Evolutionary conservation across 805 yeast genomes (phyloP).

Genomic region (Starmerella sp.): DNA sequence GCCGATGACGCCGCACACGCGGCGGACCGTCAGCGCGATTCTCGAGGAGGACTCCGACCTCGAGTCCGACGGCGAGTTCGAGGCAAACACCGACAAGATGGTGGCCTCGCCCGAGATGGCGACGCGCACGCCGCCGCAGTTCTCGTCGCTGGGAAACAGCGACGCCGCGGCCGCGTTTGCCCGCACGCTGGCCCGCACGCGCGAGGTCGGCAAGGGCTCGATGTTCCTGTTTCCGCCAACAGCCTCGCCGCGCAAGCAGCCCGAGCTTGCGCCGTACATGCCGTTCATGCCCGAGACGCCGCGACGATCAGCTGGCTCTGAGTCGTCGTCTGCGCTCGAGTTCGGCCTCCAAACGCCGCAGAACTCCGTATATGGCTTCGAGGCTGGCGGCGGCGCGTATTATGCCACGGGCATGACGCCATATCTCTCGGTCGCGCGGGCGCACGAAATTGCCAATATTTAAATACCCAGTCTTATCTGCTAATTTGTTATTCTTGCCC

Average conservation of each 20-base stretch:
- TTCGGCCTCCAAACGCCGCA: conserved; percentile 19
- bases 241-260: conserved; percentile 12
- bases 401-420: conserved; percentile 20
- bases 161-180: conserved; percentile 22
- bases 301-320: conserved; percentile 1
- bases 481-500: background rate
- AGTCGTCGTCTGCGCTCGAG: background rate
- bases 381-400: background rate
- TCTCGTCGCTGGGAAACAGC: conserved; percentile 15
- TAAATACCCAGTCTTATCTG: background rate
- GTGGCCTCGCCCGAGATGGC: background rate
- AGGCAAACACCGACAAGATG: background rate
- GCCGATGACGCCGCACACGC: conserved; percentile 1
- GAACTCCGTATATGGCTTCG: conserved; percentile 12
- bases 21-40: background rate
- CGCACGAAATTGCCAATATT: background rate
- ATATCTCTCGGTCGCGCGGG: conserved; percentile 1
- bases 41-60: conserved; percentile 5
- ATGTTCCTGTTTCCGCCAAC: conserved; percentile 16
- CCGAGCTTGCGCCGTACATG: conserved; percentile 11
- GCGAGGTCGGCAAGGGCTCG: conserved; percentile 14
- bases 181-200: conserved; percentile 15
- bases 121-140: conserved; percentile 16
- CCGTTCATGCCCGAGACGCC: conserved; percentile 13
- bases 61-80: conserved; percentile 12